Evolutionary conservation across 192 early-diverging fungal genomes (phyloP).

Genomic region (Entomortierella parvispora): DNA sequence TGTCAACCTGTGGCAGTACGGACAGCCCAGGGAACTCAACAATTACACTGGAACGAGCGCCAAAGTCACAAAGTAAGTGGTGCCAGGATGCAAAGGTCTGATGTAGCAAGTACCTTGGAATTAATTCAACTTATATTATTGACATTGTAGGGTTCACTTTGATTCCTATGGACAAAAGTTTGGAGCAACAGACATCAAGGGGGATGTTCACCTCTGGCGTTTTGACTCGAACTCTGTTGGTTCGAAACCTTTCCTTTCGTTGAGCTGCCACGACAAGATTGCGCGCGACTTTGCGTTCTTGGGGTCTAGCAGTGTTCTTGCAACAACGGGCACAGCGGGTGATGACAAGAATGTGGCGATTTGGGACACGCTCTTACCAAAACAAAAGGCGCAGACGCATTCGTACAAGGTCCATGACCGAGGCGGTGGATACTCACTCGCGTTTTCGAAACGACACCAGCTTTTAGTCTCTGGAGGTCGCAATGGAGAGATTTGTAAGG

Average conservation of each 20-base stretch:
- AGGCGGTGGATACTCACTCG: slow-evolving; percentile 72
- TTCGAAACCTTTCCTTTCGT: slow-evolving; percentile 62
- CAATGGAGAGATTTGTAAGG: slow-evolving; percentile 80
- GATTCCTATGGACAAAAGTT: slow-evolving; percentile 84
- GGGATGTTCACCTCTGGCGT: slow-evolving; percentile 76
- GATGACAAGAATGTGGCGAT: slow-evolving; percentile 72
- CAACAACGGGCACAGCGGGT: slow-evolving; percentile 74
- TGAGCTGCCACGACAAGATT: slow-evolving; percentile 67
- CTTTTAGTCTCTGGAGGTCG: slow-evolving; percentile 79
- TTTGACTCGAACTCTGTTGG: slow-evolving; percentile 75
- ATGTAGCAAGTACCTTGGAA: not conserved
- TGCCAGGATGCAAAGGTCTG: too few species aligned
- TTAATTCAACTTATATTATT: not conserved
- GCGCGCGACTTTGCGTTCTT: slow-evolving; percentile 82
- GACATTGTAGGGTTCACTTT: slow-evolving; percentile 67
- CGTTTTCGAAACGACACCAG: slow-evolving; percentile 67
- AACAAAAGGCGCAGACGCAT: slow-evolving; percentile 57
- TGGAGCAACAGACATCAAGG: slow-evolving; percentile 75
- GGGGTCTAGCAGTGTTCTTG: slow-evolving; percentile 75
- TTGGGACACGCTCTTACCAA: slow-evolving; percentile 83
- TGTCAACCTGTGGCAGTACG: slow-evolving; percentile 84
- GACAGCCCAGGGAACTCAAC: slow-evolving; percentile 74
- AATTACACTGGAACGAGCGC: slow-evolving; percentile 63
- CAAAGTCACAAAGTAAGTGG: slow-evolving; percentile 57
- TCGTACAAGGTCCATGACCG: slow-evolving; percentile 44